Evolutionary conservation across 805 yeast genomes (phyloP).

Genomic region (Wickerhamomyces tratensis): DNA sequence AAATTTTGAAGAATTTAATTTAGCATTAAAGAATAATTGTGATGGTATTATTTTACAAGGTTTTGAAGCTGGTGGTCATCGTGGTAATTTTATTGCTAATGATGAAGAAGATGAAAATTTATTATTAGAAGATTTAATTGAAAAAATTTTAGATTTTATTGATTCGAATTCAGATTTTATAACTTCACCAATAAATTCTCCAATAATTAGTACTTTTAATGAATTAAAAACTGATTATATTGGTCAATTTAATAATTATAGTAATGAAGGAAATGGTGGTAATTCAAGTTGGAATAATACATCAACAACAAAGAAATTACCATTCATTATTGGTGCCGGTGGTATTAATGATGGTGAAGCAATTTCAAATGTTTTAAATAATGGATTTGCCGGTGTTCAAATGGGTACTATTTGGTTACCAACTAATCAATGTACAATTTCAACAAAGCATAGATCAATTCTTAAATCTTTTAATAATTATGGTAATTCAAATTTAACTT

Average conservation of each 20-base stretch:
- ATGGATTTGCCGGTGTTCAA: slow-evolving; percentile 44
- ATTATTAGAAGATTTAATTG: slow-evolving; percentile 22
- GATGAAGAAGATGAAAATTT: slow-evolving; percentile 25
- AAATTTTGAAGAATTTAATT: slow-evolving; percentile 29
- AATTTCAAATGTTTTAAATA: slow-evolving; percentile 21
- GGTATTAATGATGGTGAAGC: slow-evolving; percentile 32
- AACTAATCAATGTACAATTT: slow-evolving; percentile 8
- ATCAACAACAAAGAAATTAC: neutral
- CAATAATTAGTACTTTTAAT: neutral
- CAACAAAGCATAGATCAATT: slow-evolving; percentile 6
- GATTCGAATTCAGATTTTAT: neutral
- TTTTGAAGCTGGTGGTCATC: slow-evolving; percentile 57
- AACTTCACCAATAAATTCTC: slow-evolving; percentile 5
- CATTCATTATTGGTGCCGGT: slow-evolving; percentile 40
- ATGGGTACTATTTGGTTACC: slow-evolving; percentile 43
- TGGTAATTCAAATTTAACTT: slow-evolving; percentile 1
- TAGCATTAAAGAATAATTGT: slow-evolving; percentile 22
- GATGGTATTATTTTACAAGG: slow-evolving; percentile 50
- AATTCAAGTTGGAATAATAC: neutral
- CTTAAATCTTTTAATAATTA: neutral
- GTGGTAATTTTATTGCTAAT: slow-evolving; percentile 34
- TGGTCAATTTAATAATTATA: neutral
- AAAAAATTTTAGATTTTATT: slow-evolving; percentile 12
- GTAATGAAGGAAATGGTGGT: neutral
- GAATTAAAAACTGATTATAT: no score